Conservation (phyloP, 305 asterid genomes). For the Fraxinus angustifolia region DNA sequence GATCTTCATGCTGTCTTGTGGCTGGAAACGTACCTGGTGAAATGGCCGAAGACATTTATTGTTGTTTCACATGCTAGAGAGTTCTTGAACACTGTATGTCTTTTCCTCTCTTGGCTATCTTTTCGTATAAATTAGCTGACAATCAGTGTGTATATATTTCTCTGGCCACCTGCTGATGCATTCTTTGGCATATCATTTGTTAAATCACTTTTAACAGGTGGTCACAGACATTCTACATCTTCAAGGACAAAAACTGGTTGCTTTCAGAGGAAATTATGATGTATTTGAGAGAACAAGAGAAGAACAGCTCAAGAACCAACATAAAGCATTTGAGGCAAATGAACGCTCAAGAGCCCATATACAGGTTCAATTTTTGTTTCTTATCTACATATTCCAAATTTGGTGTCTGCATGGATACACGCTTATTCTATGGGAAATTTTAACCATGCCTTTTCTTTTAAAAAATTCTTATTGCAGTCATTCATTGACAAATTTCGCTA, state of each 20-base stretch:
- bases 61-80: conserved; percentile 99
- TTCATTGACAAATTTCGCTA: conserved; percentile 96
- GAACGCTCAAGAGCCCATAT: conserved; percentile 87
- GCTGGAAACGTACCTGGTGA: conserved; percentile 90
- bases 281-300: conserved; percentile 91
- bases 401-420: conserved; percentile 3
- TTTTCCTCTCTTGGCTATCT: conserved; percentile 24
- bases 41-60: conserved; percentile 97
- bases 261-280: conserved; percentile 86
- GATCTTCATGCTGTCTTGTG: conserved; percentile 99
- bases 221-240: conserved; percentile 92
- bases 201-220: conserved; percentile 51
- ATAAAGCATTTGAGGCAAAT: conserved; percentile 87
- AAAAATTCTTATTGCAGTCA: conserved; percentile 48
- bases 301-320: conserved; percentile 83
- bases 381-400: conserved; percentile 6
- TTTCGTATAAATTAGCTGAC: conserved; percentile 4
- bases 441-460: conserved; percentile 8
- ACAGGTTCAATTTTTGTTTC: conserved; percentile 56
- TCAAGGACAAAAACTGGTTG: conserved; percentile 66
- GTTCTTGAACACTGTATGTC: conserved; percentile 80
- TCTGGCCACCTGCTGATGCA: conserved; percentile 13
- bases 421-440: conserved; percentile 11
- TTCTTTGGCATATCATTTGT: conserved; percentile 16
- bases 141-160: neutral